Evolutionary conservation across 1,284 basidiomycete genomes (phyloP).

Genomic region (Vanrija pseudolonga): DNA sequence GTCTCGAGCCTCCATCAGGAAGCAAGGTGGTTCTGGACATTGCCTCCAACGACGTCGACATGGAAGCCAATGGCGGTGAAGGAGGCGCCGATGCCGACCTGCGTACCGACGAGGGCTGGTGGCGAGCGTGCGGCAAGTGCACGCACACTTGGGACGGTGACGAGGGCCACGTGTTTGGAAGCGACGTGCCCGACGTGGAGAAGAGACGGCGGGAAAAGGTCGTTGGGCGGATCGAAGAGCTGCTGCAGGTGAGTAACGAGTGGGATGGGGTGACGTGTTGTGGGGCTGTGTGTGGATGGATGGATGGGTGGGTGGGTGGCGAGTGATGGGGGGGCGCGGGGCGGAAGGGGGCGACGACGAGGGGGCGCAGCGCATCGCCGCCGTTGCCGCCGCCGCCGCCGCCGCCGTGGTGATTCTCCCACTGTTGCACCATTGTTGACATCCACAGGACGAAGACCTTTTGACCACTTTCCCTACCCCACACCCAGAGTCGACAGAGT

Average conservation of each 20-base stretch:
- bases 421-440: background rate
- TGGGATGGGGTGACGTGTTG: background rate
- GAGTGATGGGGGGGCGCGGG: background rate
- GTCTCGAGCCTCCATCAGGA: slow-evolving; percentile 63
- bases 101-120: slow-evolving; percentile 53
- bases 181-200: slow-evolving; percentile 49
- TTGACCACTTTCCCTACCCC: slow-evolving; percentile 70
- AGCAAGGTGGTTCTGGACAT: slow-evolving; percentile 60
- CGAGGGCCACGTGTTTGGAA: slow-evolving; percentile 60
- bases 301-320: too few species aligned
- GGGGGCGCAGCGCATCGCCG: too few species aligned
- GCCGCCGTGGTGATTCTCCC: background rate
- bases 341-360: background rate
- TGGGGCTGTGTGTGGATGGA: too few species aligned
- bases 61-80: slow-evolving; percentile 55
- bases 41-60: slow-evolving; percentile 52
- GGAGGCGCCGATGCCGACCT: slow-evolving; percentile 29
- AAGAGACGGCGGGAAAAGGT: slow-evolving; percentile 63
- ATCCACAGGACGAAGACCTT: slow-evolving; percentile 63
- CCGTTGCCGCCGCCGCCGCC: too few species aligned
- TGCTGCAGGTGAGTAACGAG: slow-evolving; percentile 73
- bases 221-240: slow-evolving; percentile 76
- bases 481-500: slow-evolving; percentile 62
- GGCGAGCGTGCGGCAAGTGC: slow-evolving; percentile 64
- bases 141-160: slow-evolving; percentile 68